A percentile compares a stretch with the other conserved stretches of the same genome.
phyloP scores from a whole-genome alignment of 331 rosid genomes.

The Acacia pycnantha region DNA sequence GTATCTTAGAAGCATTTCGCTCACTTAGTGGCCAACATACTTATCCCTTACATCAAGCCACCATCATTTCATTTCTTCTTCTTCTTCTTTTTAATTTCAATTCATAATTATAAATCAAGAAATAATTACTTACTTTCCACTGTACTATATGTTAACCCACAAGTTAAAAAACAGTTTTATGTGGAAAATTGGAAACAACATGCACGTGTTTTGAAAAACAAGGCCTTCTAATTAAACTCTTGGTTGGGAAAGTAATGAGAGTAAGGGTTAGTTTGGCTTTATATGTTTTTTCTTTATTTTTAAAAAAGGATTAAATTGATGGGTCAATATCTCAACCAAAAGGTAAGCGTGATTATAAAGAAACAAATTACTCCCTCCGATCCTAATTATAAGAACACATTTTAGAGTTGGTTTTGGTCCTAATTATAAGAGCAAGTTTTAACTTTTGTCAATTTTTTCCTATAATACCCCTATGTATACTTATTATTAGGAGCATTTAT shows the following conservation, averaged over 20 bases:
- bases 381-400: no score
- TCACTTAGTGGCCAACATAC: constrained; percentile 37
- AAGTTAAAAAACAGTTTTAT: constrained; percentile 20
- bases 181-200: constrained; percentile 6
- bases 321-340: constrained; percentile 3
- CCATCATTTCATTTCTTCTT: constrained; percentile 52
- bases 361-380: no score
- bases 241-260: no score
- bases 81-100: neutral
- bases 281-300: neutral
- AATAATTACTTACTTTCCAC: neutral
- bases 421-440: no score
- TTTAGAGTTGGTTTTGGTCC: no score
- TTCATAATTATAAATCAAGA: neutral
- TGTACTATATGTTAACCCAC: neutral
- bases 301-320: neutral
- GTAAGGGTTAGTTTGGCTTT: neutral
- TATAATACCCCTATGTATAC: no score
- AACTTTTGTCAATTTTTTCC: no score
- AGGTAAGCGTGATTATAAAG: neutral
- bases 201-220: neutral
- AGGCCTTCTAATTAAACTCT: neutral
- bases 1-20: constrained; percentile 47
- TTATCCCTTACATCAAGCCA: constrained; percentile 66
- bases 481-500: no score